phyloP scores from a whole-genome alignment of 2,329 filamentous ascomycete genomes.

The Rutstroemia sydowiana region DNA sequence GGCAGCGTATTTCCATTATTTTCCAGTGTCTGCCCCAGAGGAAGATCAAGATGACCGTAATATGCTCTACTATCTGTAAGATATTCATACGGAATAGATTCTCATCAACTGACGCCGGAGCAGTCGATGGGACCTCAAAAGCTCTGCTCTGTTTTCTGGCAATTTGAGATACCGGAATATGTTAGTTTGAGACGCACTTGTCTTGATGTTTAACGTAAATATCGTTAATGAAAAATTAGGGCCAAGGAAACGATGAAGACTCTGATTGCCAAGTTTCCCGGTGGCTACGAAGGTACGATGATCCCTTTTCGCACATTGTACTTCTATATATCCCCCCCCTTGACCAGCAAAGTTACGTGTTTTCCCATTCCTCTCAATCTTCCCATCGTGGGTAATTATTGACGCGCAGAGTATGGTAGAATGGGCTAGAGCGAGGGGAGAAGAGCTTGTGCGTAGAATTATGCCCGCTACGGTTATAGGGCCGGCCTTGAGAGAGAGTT shows the following conservation, averaged over 20 bases:
- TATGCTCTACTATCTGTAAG: slow-evolving; percentile 7
- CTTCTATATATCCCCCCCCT: neutral
- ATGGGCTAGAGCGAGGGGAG: slow-evolving; percentile 1
- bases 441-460: neutral
- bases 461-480: slow-evolving; percentile 4
- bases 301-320: neutral
- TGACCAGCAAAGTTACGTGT: neutral
- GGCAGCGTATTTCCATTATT: slow-evolving; percentile 6
- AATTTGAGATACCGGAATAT: slow-evolving; percentile 8
- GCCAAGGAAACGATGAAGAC: slow-evolving; percentile 9
- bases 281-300: slow-evolving; percentile 6
- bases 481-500: neutral
- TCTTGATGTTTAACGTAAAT: neutral
- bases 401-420: neutral
- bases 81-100: neutral
- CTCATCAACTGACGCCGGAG: neutral
- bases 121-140: slow-evolving; percentile 10
- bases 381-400: neutral
- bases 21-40: slow-evolving; percentile 5
- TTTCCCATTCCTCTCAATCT: neutral
- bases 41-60: slow-evolving; percentile 10
- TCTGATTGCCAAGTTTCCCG: slow-evolving; percentile 6
- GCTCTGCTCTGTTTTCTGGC: slow-evolving; percentile 6
- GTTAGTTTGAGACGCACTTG: neutral
- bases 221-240: slow-evolving; percentile 1